Evolutionary conservation across 768 basidiomycete genomes (phyloP).

Genomic region (Pulveroboletus sp.): DNA sequence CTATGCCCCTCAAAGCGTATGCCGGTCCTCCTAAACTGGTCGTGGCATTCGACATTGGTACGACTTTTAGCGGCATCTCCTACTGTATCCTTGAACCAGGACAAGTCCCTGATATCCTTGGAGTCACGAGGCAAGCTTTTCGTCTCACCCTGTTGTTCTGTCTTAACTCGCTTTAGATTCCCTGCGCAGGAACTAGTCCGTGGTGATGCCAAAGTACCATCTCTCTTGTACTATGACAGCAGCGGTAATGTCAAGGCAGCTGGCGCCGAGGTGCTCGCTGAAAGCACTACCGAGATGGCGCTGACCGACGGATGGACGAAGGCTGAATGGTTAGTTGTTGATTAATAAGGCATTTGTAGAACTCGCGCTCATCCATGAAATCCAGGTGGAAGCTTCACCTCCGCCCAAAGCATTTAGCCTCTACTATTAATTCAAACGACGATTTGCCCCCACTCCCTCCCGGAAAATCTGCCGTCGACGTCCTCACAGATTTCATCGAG

Average conservation of each 20-base stretch:
- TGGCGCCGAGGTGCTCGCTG: slow-evolving; percentile 37
- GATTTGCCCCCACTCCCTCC: not conserved
- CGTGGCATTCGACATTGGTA: no score
- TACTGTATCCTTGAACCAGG: slow-evolving; percentile 14
- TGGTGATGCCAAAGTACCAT: slow-evolving; percentile 41
- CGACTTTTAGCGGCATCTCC: no score
- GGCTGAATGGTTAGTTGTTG: slow-evolving; percentile 15
- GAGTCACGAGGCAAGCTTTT: slow-evolving; percentile 6
- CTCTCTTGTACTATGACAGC: slow-evolving; percentile 40
- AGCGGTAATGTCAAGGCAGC: slow-evolving; percentile 32
- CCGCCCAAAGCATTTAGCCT: slow-evolving; percentile 9
- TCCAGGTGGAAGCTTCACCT: slow-evolving; percentile 26
- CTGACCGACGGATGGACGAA: slow-evolving; percentile 13
- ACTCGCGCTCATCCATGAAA: not conserved
- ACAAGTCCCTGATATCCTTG: slow-evolving; percentile 10
- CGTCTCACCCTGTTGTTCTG: not conserved
- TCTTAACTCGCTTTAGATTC: slow-evolving; percentile 20
- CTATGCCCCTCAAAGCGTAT: slow-evolving; percentile 9
- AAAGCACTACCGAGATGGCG: slow-evolving; percentile 30
- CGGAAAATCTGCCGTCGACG: no score
- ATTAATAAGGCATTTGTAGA: not conserved
- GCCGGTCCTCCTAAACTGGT: slow-evolving; percentile 5
- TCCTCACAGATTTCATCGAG: no score
- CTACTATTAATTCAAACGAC: not conserved
- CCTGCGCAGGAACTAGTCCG: slow-evolving; percentile 21